Conservation (phyloP, 164 flowering plant species). For the Kingdonia uniflora region DNA sequence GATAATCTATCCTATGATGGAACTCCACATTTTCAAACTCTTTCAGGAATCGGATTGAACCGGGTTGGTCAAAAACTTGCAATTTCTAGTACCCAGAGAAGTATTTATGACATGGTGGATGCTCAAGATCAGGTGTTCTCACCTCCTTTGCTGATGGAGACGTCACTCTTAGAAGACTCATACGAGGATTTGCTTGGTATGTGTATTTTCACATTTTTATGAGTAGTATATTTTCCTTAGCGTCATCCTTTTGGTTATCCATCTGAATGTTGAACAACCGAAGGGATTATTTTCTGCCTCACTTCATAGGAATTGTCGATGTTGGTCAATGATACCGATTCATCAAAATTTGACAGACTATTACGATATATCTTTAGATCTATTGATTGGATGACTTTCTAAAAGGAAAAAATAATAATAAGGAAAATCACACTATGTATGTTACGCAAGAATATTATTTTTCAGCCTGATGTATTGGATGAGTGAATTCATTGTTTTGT, state of each 20-base stretch:
- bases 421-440: not conserved
- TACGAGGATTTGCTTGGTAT: conserved; percentile 95
- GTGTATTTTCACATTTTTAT: conserved; percentile 11
- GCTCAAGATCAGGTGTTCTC: conserved; percentile 71
- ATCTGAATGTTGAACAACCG: too few species aligned
- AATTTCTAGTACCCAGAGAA: conserved; percentile 29
- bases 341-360: too few species aligned
- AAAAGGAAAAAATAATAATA: not conserved
- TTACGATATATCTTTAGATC: too few species aligned
- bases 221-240: not conserved
- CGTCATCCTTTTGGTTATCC: not conserved
- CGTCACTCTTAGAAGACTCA: conserved; percentile 56
- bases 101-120: conserved; percentile 49
- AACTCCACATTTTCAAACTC: conserved; percentile 70
- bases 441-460: too few species aligned
- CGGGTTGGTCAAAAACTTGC: conserved; percentile 31
- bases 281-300: not conserved
- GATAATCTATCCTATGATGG: conserved; percentile 61
- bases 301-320: too few species aligned
- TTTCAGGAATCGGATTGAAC: conserved; percentile 46
- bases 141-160: conserved; percentile 85
- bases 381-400: not conserved
- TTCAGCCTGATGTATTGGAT: too few species aligned
- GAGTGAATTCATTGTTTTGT: too few species aligned
- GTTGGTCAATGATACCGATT: too few species aligned